phyloP scores from a whole-genome alignment of 1,284 basidiomycete species.

The Cryptococcus depauperatus region DNA sequence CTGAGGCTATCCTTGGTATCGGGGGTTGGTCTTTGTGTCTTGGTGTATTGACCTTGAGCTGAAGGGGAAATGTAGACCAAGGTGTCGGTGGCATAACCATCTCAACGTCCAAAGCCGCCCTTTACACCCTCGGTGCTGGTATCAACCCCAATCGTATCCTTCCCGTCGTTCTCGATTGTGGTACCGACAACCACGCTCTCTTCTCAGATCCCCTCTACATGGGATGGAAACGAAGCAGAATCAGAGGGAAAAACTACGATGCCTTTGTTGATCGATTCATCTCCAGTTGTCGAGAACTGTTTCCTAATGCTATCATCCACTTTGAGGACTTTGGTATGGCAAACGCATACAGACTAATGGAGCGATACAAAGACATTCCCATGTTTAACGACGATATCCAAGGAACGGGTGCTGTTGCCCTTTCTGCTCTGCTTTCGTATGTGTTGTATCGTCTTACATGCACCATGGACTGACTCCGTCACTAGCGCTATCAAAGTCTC shows the following conservation, averaged over 20 bases:
- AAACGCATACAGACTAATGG: conserved; percentile 64
- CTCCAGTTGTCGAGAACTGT: conserved; percentile 41
- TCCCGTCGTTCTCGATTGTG: conserved; percentile 63
- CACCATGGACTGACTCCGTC: not conserved
- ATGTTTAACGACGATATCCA: conserved; percentile 73
- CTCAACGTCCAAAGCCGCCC: conserved; percentile 68
- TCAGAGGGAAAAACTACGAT: conserved; percentile 46
- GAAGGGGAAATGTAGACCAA: conserved; percentile 29
- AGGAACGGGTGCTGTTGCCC: conserved; percentile 74
- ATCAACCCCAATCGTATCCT: conserved; percentile 62
- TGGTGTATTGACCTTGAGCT: too few species aligned
- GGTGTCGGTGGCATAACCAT: conserved; percentile 52
- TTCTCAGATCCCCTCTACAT: conserved; percentile 45
- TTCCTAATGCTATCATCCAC: conserved; percentile 45
- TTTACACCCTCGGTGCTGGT: conserved; percentile 74
- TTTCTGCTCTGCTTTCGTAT: conserved; percentile 50
- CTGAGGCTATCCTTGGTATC: conserved; percentile 73
- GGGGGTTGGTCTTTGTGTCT: too few species aligned
- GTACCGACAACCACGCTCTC: conserved; percentile 59
- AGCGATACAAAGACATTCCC: conserved; percentile 52
- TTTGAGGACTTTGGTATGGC: conserved; percentile 49
- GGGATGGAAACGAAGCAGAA: conserved; percentile 47
- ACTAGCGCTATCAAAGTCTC: conserved; percentile 57
- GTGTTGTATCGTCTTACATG: conserved; percentile 3
- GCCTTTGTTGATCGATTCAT: conserved; percentile 48